Conservation (phyloP, 345 rosid genomes). For the Eutrema heterophyllum region DNA sequence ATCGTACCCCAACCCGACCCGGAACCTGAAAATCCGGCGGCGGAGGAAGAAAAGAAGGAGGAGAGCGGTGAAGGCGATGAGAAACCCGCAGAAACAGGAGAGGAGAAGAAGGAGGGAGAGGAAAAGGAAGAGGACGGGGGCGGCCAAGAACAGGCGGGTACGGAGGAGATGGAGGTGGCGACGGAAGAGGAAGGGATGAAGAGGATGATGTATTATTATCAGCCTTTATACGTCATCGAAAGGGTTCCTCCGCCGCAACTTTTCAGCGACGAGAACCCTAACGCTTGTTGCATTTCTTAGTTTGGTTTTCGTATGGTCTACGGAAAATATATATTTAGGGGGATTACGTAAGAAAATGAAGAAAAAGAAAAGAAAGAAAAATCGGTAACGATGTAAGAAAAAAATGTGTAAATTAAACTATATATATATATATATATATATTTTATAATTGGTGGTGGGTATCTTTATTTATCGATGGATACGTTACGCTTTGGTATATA, state of each 20-base stretch:
- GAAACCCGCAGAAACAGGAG: slow-evolving; percentile 32
- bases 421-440: background rate
- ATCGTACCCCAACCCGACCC: slow-evolving; percentile 77
- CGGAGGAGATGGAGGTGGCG: slow-evolving; percentile 3
- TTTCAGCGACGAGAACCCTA: slow-evolving; percentile 96
- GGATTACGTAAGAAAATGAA: background rate
- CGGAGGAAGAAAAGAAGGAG: slow-evolving; percentile 40
- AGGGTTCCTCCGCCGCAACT: slow-evolving; percentile 82
- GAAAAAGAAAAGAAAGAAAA: background rate
- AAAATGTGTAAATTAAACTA: background rate
- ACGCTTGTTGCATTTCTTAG: slow-evolving; percentile 82
- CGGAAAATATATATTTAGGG: slow-evolving; percentile 3
- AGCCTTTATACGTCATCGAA: slow-evolving; percentile 67
- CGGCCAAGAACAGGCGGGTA: slow-evolving; percentile 12
- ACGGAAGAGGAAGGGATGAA: slow-evolving; percentile 57
- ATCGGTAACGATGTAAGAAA: background rate
- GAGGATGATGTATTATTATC: slow-evolving; percentile 55
- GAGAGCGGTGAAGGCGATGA: slow-evolving; percentile 44
- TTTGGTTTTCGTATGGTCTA: background rate
- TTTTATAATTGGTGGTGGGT: slow-evolving; percentile 3
- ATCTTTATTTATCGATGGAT: slow-evolving; percentile 15
- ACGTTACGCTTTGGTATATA: slow-evolving; percentile 10
- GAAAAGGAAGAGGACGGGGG: slow-evolving; percentile 1
- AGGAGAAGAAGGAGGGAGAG: slow-evolving; percentile 27
- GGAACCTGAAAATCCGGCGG: slow-evolving; percentile 36